A percentile compares a stretch with the other conserved stretches of the same genome.
These are phyloP conservation scores for Sordariomycetes sp. DNA, from an alignment of 2,329 filamentous ascomycete genomes.

Conservation along the genomic window DNA sequence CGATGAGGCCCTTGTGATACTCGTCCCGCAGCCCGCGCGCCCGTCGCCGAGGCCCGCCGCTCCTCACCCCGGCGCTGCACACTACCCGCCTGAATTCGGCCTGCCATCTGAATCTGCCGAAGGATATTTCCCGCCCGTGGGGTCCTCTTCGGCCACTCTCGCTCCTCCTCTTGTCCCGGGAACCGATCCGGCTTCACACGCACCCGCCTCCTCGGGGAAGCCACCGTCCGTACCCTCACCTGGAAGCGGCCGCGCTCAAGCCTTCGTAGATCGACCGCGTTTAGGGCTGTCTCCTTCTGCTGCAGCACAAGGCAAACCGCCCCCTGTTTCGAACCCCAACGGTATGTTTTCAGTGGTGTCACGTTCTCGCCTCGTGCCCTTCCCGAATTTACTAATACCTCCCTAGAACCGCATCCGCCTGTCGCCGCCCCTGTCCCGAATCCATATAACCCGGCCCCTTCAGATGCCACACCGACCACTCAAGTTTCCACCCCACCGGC, in stretches of 20 bases:
- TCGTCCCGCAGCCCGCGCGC: constrained; percentile 68
- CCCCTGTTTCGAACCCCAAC: not conserved
- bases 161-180: constrained; percentile 17
- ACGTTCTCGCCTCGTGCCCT: not conserved
- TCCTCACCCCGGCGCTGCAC: constrained; percentile 35
- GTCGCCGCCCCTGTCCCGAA: not conserved
- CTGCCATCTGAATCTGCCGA: constrained; percentile 55
- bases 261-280: not conserved
- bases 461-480: constrained; percentile 1
- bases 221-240: constrained; percentile 73
- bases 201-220: constrained; percentile 60
- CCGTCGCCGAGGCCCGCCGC: constrained; percentile 55
- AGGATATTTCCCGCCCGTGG: constrained; percentile 71
- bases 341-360: not conserved
- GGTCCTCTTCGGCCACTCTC: constrained; percentile 16
- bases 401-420: not conserved
- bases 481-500: constrained; percentile 18
- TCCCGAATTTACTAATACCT: not conserved
- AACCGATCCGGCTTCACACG: not conserved
- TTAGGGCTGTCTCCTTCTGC: not conserved
- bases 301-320: not conserved
- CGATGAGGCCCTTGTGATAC: constrained; percentile 83
- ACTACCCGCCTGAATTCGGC: constrained; percentile 37
- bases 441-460: not conserved
- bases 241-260: constrained; percentile 32